A percentile compares a stretch with the other conserved stretches of the same genome.
These are phyloP conservation scores for Sphagnum fallax DNA, from an alignment of 228 moss, liverwort and hornwort species.

Conservation along the genomic window DNA sequence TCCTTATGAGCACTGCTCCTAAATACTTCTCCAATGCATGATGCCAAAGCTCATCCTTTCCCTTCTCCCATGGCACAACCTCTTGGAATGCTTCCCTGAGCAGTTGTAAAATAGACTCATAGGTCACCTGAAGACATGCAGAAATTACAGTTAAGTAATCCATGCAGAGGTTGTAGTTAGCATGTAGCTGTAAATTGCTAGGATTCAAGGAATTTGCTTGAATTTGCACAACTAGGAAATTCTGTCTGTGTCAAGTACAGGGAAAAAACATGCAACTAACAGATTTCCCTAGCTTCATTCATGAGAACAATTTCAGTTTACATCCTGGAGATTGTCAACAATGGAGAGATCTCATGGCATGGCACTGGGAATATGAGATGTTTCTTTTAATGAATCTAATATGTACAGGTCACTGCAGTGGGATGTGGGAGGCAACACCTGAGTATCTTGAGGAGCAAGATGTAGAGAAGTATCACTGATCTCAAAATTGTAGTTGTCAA, in stretches of 20 bases:
- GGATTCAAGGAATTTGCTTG: too few relatives aligned
- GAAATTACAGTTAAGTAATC: too few relatives aligned
- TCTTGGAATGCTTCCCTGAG: slow-evolving; percentile 11
- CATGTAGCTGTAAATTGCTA: too few relatives aligned
- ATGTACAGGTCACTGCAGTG: too few relatives aligned
- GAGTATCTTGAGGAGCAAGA: slow-evolving; percentile 12
- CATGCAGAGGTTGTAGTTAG: too few relatives aligned
- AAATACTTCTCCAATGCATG: slow-evolving; percentile 11
- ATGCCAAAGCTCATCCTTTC: slow-evolving; percentile 19
- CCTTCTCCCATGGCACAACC: neutral
- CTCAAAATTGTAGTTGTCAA: neutral
- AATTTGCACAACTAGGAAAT: too few relatives aligned
- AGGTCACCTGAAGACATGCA: neutral
- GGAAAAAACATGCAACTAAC: too few relatives aligned
- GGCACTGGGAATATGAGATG: too few relatives aligned
- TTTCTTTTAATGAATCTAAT: too few relatives aligned
- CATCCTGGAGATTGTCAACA: neutral
- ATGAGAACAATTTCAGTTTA: neutral
- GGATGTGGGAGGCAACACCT: slow-evolving; percentile 1
- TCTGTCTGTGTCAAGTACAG: too few relatives aligned
- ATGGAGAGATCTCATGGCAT: too few relatives aligned
- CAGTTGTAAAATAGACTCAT: slow-evolving; percentile 1
- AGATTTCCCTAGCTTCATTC: too few relatives aligned
- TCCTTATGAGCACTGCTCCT: slow-evolving; percentile 5
- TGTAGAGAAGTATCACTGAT: slow-evolving; percentile 10